Conservation (phyloP, 331 rosid genomes). For the Stylosanthes scabra region DNA sequence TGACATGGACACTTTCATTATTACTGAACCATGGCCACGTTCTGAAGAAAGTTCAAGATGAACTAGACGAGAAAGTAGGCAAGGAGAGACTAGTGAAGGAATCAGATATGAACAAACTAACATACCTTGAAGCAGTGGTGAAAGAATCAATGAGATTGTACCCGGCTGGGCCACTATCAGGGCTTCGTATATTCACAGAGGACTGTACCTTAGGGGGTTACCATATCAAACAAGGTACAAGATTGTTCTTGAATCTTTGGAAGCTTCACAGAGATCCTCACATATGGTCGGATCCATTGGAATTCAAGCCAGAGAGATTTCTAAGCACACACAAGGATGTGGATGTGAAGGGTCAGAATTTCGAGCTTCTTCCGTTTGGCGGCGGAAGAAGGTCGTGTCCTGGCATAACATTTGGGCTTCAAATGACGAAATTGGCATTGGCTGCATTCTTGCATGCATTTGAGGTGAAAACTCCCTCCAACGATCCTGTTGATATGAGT, state of each 20-base stretch:
- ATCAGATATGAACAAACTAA: slow-evolving; percentile 46
- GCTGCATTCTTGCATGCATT: slow-evolving; percentile 59
- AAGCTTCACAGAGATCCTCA: slow-evolving; percentile 63
- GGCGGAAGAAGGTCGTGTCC: slow-evolving; percentile 62
- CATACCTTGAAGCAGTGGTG: slow-evolving; percentile 52
- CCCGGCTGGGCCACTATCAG: slow-evolving; percentile 45
- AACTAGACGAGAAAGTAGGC: slow-evolving; percentile 50
- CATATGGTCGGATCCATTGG: slow-evolving; percentile 55
- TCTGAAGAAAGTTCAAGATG: slow-evolving; percentile 50
- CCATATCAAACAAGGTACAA: slow-evolving; percentile 48
- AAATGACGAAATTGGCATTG: slow-evolving; percentile 42
- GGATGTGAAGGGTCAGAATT: slow-evolving; percentile 54
- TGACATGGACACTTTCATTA: slow-evolving; percentile 49
- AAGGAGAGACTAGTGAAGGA: slow-evolving; percentile 46
- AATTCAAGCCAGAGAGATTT: slow-evolving; percentile 62
- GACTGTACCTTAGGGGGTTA: slow-evolving; percentile 61
- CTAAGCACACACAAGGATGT: slow-evolving; percentile 42
- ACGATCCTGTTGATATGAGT: slow-evolving; percentile 49
- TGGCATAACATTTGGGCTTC: slow-evolving; percentile 49
- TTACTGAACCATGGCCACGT: slow-evolving; percentile 43
- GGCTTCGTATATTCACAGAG: slow-evolving; percentile 39
- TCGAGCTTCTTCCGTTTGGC: slow-evolving; percentile 62
- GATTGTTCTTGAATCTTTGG: slow-evolving; percentile 53
- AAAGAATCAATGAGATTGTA: slow-evolving; percentile 57
- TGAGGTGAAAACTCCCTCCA: slow-evolving; percentile 41